A percentile compares a stretch with the other conserved stretches of the same genome.
Evolutionary conservation across 495 filamentous ascomycete genomes (phyloP).

Genomic region (Daldinia concentrica): DNA sequence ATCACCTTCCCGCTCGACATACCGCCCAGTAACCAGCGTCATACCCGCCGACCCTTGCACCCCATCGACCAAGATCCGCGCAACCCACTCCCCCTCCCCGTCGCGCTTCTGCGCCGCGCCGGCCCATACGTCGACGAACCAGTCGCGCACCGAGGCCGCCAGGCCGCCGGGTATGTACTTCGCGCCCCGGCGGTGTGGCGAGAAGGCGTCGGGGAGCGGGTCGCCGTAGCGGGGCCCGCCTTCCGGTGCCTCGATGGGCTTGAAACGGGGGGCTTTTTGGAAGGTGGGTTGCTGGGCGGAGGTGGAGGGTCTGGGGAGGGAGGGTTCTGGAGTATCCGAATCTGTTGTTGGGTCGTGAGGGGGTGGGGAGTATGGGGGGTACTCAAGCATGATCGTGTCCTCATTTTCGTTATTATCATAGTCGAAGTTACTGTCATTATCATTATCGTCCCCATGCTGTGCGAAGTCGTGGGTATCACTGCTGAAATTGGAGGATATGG

Average conservation of each 20-base stretch:
- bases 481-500: slow-evolving; percentile 32
- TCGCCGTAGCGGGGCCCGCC: slow-evolving; percentile 17
- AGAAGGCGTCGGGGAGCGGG: slow-evolving; percentile 52
- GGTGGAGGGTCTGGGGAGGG: neutral
- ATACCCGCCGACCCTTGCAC: slow-evolving; percentile 62
- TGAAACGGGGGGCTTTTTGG: slow-evolving; percentile 54
- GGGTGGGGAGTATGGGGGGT: neutral
- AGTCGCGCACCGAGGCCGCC: slow-evolving; percentile 55
- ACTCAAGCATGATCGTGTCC: slow-evolving; percentile 6
- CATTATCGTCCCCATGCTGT: slow-evolving; percentile 7
- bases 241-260: slow-evolving; percentile 43
- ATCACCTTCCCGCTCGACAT: neutral
- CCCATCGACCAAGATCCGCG: slow-evolving; percentile 44
- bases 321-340: neutral
- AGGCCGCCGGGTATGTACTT: slow-evolving; percentile 56
- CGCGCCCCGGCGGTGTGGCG: slow-evolving; percentile 50
- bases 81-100: slow-evolving; percentile 29
- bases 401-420: neutral
- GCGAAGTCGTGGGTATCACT: neutral
- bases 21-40: slow-evolving; percentile 48
- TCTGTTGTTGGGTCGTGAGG: neutral
- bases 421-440: neutral
- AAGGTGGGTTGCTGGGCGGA: slow-evolving; percentile 43
- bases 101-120: slow-evolving; percentile 18
- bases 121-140: slow-evolving; percentile 56